Evolutionary conservation across 2,329 filamentous ascomycete genomes (phyloP).

Genomic region (Fusarium oxysporum): DNA sequence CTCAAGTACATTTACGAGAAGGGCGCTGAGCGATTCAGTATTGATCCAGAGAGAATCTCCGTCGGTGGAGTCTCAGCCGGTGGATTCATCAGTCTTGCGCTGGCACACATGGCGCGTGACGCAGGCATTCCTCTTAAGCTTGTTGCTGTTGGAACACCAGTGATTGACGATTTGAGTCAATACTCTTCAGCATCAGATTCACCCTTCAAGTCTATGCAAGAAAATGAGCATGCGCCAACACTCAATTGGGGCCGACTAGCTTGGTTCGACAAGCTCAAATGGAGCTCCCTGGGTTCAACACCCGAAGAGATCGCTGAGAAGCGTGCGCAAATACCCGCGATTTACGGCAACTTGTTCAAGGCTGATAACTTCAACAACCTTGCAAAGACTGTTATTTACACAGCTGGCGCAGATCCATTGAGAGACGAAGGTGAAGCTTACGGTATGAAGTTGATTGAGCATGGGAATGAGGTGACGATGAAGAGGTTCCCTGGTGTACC

Average conservation of each 20-base stretch:
- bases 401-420: constrained; percentile 36
- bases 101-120: constrained; percentile 10
- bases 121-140: constrained; percentile 5
- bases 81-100: constrained; percentile 8
- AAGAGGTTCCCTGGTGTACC: constrained; percentile 61
- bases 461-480: constrained; percentile 59
- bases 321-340: neutral
- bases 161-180: constrained; percentile 4
- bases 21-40: constrained; percentile 1
- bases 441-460: constrained; percentile 54
- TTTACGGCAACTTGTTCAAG: constrained; percentile 5
- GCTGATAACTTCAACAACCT: constrained; percentile 4
- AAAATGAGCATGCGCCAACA: constrained; percentile 12
- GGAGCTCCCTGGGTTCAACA: neutral
- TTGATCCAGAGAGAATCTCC: neutral
- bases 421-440: constrained; percentile 63
- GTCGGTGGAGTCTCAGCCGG: constrained; percentile 8
- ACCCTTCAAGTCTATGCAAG: neutral
- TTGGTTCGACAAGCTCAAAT: constrained; percentile 22
- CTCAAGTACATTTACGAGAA: constrained; percentile 11
- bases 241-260: constrained; percentile 7
- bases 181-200: constrained; percentile 15
- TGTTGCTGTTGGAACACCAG: constrained; percentile 8
- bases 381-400: constrained; percentile 3
- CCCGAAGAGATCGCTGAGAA: neutral